These are phyloP conservation scores for Graphilbum ipis-grandicollis DNA, from an alignment of 2,329 filamentous ascomycete species.

Conservation along the genomic window DNA sequence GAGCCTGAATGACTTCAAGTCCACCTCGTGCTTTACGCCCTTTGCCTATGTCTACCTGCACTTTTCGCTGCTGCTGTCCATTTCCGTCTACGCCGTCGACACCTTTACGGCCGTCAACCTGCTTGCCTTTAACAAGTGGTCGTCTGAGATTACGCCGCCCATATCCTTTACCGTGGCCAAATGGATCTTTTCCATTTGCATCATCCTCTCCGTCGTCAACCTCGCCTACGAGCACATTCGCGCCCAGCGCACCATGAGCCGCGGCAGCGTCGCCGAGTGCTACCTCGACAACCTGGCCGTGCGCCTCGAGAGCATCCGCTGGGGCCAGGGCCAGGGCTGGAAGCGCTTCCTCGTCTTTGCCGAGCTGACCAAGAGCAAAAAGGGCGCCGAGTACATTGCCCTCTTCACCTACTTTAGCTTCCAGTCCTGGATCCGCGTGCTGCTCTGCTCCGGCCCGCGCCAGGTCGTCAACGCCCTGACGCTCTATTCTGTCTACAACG, in stretches of 20 bases:
- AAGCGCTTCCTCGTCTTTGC: slow-evolving; percentile 85
- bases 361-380: slow-evolving; percentile 77
- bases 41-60: slow-evolving; percentile 77
- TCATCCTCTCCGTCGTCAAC: slow-evolving; percentile 77
- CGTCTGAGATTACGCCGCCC: slow-evolving; percentile 61
- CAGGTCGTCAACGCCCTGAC: slow-evolving; percentile 84
- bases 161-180: slow-evolving; percentile 66
- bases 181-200: slow-evolving; percentile 90
- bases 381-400: slow-evolving; percentile 78
- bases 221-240: slow-evolving; percentile 64
- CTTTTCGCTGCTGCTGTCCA: slow-evolving; percentile 59
- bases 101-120: slow-evolving; percentile 88
- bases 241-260: slow-evolving; percentile 63
- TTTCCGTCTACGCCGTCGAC: slow-evolving; percentile 78
- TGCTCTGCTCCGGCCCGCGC: slow-evolving; percentile 82
- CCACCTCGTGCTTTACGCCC: slow-evolving; percentile 56
- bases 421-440: slow-evolving; percentile 66
- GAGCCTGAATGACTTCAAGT: slow-evolving; percentile 61
- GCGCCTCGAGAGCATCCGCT: slow-evolving; percentile 65
- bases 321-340: slow-evolving; percentile 62
- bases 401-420: slow-evolving; percentile 78
- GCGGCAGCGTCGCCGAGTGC: slow-evolving; percentile 75
- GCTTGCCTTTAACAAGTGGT: slow-evolving; percentile 78
- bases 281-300: slow-evolving; percentile 82
- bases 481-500: slow-evolving; percentile 64